A percentile compares a stretch with the other conserved stretches of the same genome.
Conservation (phyloP, 495 filamentous ascomycete species). For the Rhypophila decipiens region DNA sequence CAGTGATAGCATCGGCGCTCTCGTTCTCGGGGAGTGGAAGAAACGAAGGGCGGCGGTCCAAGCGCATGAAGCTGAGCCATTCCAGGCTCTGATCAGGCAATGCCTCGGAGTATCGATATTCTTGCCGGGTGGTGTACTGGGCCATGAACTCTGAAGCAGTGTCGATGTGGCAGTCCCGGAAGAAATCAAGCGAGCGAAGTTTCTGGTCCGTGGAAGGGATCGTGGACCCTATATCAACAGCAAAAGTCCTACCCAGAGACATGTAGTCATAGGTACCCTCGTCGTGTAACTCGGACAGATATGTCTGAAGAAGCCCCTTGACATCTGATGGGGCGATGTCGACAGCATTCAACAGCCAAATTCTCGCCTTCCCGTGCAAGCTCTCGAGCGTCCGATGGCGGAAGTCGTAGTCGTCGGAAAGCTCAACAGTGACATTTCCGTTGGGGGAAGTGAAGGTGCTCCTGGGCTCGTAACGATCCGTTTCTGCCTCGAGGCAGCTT, state of each 20-base stretch:
- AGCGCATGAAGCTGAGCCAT: slow-evolving; percentile 51
- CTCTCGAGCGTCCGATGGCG: slow-evolving; percentile 68
- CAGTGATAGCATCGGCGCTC: slow-evolving; percentile 49
- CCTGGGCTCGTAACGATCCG: slow-evolving; percentile 85
- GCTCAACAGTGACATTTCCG: slow-evolving; percentile 72
- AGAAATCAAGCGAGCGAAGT: slow-evolving; percentile 66
- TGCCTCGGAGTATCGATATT: slow-evolving; percentile 75
- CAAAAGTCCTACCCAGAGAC: slow-evolving; percentile 90
- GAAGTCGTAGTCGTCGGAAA: slow-evolving; percentile 82
- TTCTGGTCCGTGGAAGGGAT: slow-evolving; percentile 87
- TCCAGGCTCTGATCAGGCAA: slow-evolving; percentile 57
- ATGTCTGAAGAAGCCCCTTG: slow-evolving; percentile 89
- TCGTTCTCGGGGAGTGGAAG: slow-evolving; percentile 37
- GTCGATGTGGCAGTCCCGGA: slow-evolving; percentile 67
- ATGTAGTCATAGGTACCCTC: slow-evolving; percentile 82
- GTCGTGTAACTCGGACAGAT: slow-evolving; percentile 88
- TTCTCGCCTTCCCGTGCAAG: slow-evolving; percentile 69
- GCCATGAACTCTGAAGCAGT: slow-evolving; percentile 92
- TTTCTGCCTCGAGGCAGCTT: slow-evolving; percentile 87
- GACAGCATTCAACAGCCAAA: slow-evolving; percentile 73
- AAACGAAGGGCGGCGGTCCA: slow-evolving; percentile 37
- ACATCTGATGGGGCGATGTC: slow-evolving; percentile 88
- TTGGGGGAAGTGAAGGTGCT: slow-evolving; percentile 68
- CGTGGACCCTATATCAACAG: slow-evolving; percentile 80
- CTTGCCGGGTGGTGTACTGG: slow-evolving; percentile 94